Evolutionary conservation across 129 eudicot genomes (phyloP), one percentile per base, ranked within the genome.

Genomic region (Flaveria linearis): DNA sequence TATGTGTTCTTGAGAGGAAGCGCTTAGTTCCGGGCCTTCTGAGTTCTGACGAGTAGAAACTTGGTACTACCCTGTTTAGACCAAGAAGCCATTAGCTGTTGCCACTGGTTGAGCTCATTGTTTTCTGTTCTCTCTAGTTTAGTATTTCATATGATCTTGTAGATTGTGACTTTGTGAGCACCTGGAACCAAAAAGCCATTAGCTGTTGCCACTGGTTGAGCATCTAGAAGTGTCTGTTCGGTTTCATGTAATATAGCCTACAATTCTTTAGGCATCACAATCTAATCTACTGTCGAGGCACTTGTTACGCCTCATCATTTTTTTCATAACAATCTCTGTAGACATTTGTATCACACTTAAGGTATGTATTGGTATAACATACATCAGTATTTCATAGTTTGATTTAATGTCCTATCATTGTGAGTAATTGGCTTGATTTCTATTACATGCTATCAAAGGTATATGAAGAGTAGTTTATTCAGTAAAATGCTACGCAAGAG

Each of bases 341-440:
- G 60, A 61, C 42, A 39, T 61, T 61, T 26, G 23, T 63, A 63
- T 30, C 22, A 5, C 46, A 30, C 43, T 30, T 63, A 4, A 61
- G 41, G 41, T 26, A 13, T 61, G 67, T 26, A 61, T 25, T 61
- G 36, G 17, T 25, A 25, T 15, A 23, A 26, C 42, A 12, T 25
- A 23, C 3, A 61, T 14, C 67, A 60, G 30, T 15, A 13, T 26
- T 66, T 49, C 73, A 36, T 33, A 17, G 66, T 33, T 20, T 76
- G 65, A 64, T 49, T 12, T 49, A 11, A 11, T 64, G 25, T 64
- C 18, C 33, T 76, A 12, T 50, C 52, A 76, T 18, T 66, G 55
- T 20, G n/a, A 66, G 46, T 20, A 76, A 17, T 72, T 62, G 16
- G 12, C 43, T 42, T 23, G 70, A 45, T 64, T 66, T 65, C 52